Evolutionary conservation across 345 rosid species (phyloP), one percentile per base, ranked within the genome.

Genomic region (Linum lewisii): DNA sequence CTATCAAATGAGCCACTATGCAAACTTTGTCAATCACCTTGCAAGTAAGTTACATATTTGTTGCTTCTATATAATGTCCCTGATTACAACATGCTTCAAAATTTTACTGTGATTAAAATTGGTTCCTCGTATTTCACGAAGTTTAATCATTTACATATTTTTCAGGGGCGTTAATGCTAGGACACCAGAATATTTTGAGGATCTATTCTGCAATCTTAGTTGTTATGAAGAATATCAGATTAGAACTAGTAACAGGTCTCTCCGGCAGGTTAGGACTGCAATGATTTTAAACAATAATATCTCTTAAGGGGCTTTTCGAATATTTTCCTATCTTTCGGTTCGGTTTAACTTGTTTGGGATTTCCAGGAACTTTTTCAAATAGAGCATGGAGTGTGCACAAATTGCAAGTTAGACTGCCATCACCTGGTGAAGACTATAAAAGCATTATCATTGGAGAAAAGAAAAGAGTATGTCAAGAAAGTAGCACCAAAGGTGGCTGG

Each of bases 171-270:
- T 21, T 67, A 84, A 73, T 72, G 87, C 95, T 47, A 84, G 72
- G 79, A 79, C 70, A 24, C 97, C 97, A 32, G 90, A 85, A 76
- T 92, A 80, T 78, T 83, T 92, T 72, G 98, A 92, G 80, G 98
- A 92, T 79, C 87, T 92, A 47, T 92, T 92, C 67, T 92, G 98
- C 68, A 72, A 79, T 36, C 77, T 89, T 72, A 82, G 58, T 52
- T 92, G 97, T 78, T 80, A 83, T 67, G 97, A 92, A 80, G 89
- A 88, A 60, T 92, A 92, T 75, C 82, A 93, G 37, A 53, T 84
- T 67, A 84, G 97, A 76, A 92, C 95, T 61, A 86, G 95, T 63
- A 75, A 73, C 63, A 67, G 85, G 68, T 86, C 66, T 69, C 79
- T 92, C 42, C 95, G 97, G 7, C 81, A 88, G 95, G 98, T 92